Conservation (phyloP, 345 rosid species). For the Boechera retrofracta region DNA sequence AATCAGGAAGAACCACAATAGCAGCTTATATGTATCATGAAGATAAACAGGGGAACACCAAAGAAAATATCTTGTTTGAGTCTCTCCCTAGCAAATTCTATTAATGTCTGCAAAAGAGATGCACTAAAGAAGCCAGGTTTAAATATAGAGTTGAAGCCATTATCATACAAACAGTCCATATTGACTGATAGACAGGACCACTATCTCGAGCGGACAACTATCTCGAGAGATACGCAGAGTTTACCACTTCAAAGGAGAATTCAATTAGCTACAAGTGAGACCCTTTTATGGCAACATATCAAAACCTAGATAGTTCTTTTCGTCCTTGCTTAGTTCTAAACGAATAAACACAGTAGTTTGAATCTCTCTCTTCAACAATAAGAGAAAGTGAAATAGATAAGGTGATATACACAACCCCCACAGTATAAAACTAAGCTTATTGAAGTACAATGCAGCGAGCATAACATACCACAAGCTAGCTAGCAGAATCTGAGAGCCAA, state of each 20-base stretch:
- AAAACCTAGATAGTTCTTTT: not conserved
- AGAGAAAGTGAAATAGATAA: not conserved
- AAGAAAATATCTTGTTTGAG: not conserved
- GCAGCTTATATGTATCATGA: not conserved
- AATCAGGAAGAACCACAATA: slow-evolving; percentile 38
- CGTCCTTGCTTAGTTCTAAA: not conserved
- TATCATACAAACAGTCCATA: not conserved
- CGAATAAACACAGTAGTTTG: not conserved
- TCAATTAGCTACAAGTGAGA: not conserved
- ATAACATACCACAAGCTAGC: not conserved
- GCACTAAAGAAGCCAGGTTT: not conserved
- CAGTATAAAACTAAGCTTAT: not conserved
- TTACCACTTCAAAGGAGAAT: not conserved
- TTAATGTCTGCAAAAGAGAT: not conserved
- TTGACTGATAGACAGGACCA: not conserved
- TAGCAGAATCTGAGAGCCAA: not conserved
- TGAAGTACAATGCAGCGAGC: not conserved
- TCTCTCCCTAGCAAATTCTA: not conserved
- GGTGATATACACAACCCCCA: no score
- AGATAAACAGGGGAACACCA: not conserved
- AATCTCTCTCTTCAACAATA: slow-evolving; percentile 2
- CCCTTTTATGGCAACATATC: not conserved
- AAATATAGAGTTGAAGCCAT: not conserved
- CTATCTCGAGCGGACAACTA: not conserved
- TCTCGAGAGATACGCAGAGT: not conserved